Base-by-base conservation (phyloP, 148 eudicot species). In the Polygonum maritimum region DNA sequence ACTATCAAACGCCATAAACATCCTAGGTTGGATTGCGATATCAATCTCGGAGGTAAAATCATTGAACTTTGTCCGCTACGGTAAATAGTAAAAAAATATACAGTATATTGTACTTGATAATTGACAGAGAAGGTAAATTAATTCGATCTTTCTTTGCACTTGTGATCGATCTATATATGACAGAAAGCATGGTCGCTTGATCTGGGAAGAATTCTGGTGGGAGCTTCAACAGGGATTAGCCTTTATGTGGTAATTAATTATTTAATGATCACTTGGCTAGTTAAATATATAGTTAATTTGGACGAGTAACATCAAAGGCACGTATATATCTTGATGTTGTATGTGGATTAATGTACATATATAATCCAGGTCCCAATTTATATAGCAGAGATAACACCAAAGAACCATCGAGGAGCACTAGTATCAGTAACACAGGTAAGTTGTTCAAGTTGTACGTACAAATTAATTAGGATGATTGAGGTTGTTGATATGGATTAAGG, bases 21-120 rank as follows among this genome's bases (percentile, higher is more conserved):
- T 84, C 44, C 10, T 77, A 47, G 87, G 84, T 12, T 84, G 86
- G 86, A 36, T 77, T 58, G 38, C 77, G 19, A 81, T 81, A 55
- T 16, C 55, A 2, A 51, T 51, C 55, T 51, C 55, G 3, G 5
- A 51, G 55, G 55, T 49, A 26, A 26, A 26, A 26, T 26, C 31
- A 26, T 26, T 26, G 0, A 26, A 26, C 31, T 26, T 26, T 26
- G 31, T 26, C 31, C 31, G 31, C 31, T 26, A 26, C 31, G 31
- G 31, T 26, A 26, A 1, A 26, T 0, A 26, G 31, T 26, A 26
- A 26, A 26, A 26, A 26, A 26, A 26, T 26, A 26, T 26, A 26
- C 31, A 26, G 31, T 26, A 26, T 26, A 26, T 26, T 26, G 31
- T 26, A 26, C 31, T 26, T 26, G 31, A 26, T 26, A 26, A 26